These are phyloP conservation scores for Dothidotthia symphoricarpi DNA, from an alignment of 2,329 filamentous ascomycete genomes.

Conservation along the genomic window DNA sequence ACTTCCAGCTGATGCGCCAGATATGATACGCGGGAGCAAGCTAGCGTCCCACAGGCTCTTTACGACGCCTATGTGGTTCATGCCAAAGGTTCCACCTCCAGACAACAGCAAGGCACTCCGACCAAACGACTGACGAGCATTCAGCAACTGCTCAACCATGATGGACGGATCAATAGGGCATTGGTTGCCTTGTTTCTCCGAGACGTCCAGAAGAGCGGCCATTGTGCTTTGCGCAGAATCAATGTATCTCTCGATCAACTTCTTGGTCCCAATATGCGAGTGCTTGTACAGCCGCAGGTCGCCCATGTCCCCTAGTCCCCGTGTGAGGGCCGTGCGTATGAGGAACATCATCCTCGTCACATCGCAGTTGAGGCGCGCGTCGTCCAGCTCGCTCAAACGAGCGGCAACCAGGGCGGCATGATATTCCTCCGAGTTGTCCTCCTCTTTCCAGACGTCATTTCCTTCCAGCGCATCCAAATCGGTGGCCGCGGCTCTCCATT, in stretches of 20 bases:
- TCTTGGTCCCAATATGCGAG: conserved; percentile 82
- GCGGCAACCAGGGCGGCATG: conserved; percentile 66
- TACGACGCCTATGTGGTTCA: conserved; percentile 86
- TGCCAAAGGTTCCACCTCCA: conserved; percentile 84
- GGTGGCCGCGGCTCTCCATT: conserved; percentile 74
- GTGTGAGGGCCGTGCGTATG: conserved; percentile 74
- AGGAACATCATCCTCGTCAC: conserved; percentile 75
- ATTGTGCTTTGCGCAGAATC: conserved; percentile 75
- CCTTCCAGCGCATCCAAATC: conserved; percentile 78
- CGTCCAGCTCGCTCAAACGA: conserved; percentile 71
- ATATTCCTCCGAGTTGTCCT: conserved; percentile 67
- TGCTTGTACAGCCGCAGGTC: conserved; percentile 79
- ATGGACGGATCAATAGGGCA: conserved; percentile 59
- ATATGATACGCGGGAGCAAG: conserved; percentile 80
- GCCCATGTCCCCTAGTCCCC: conserved; percentile 83
- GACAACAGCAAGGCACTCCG: conserved; percentile 79
- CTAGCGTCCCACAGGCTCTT: conserved; percentile 74
- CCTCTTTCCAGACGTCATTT: conserved; percentile 77
- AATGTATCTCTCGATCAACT: conserved; percentile 82
- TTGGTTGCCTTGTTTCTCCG: conserved; percentile 48
- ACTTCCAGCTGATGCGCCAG: conserved; percentile 81
- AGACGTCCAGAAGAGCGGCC: conserved; percentile 64
- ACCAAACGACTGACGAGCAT: conserved; percentile 77
- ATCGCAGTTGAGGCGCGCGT: conserved; percentile 70
- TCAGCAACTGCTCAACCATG: conserved; percentile 67